Evolutionary conservation across 345 rosid species (phyloP).

Genomic region (Excoecaria cochinchinensis): DNA sequence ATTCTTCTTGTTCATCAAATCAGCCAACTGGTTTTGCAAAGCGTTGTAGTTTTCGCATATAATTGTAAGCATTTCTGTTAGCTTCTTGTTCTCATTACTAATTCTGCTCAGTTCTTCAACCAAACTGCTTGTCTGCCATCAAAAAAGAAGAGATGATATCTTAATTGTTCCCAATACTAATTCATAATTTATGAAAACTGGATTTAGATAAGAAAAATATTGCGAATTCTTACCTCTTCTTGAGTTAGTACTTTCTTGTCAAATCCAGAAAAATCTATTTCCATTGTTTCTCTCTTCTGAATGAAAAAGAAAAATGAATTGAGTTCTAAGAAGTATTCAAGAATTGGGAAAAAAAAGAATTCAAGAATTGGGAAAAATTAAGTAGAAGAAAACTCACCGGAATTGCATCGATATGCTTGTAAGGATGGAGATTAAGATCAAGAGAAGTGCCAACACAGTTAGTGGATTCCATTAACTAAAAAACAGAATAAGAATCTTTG

Average conservation of each 20-base stretch:
- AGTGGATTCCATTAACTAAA: conserved; percentile 32
- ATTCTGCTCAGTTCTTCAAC: conserved; percentile 30
- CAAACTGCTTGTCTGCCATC: conserved; percentile 8
- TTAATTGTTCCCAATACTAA: too few species aligned
- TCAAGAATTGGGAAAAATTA: neutral
- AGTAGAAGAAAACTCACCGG: conserved; percentile 39
- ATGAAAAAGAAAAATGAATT: neutral
- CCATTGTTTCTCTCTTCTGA: conserved; percentile 38
- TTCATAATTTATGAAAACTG: too few species aligned
- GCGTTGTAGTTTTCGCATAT: conserved; percentile 25
- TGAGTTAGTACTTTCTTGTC: conserved; percentile 28
- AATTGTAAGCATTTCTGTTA: conserved; percentile 25
- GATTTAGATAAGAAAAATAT: too few species aligned
- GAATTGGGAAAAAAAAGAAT: neutral
- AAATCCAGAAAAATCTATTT: conserved; percentile 10
- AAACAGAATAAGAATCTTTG: neutral
- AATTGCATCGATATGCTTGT: conserved; percentile 21
- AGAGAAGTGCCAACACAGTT: conserved; percentile 49
- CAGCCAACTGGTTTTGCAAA: conserved; percentile 24
- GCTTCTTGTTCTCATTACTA: conserved; percentile 34
- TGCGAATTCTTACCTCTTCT: conserved; percentile 43
- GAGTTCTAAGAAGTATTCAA: too few species aligned
- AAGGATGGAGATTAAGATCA: conserved; percentile 53
- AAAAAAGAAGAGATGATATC: too few species aligned
- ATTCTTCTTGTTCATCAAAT: conserved; percentile 17